Percentiles rank a stretch among this genome's conserved stretches.
phyloP scores from a whole-genome alignment of 192 early-diverging fungal species.

The Backusella australiensis region DNA sequence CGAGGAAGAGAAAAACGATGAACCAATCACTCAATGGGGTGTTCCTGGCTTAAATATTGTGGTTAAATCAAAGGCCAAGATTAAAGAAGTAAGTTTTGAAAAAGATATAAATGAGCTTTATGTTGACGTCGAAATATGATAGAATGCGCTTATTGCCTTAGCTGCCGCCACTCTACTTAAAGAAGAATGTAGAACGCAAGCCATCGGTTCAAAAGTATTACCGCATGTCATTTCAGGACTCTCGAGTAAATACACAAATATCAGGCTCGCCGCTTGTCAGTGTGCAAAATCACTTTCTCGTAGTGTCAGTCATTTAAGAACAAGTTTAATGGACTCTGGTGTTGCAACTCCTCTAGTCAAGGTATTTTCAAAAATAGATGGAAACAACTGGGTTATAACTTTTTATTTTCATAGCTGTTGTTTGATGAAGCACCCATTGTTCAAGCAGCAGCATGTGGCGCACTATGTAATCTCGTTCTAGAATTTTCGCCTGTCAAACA shows the following conservation, averaged over 20 bases:
- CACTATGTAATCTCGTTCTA: slow-evolving; percentile 82
- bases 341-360: slow-evolving; percentile 66
- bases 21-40: slow-evolving; percentile 24
- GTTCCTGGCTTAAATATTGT: slow-evolving; percentile 25
- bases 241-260: slow-evolving; percentile 48
- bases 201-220: slow-evolving; percentile 77
- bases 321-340: slow-evolving; percentile 75
- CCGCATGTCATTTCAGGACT: slow-evolving; percentile 69
- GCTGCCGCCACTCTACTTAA: slow-evolving; percentile 66
- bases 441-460: slow-evolving; percentile 67
- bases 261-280: slow-evolving; percentile 77
- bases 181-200: slow-evolving; percentile 72
- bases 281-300: slow-evolving; percentile 77
- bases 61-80: slow-evolving; percentile 47
- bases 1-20: slow-evolving; percentile 21
- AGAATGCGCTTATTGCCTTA: slow-evolving; percentile 69
- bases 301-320: slow-evolving; percentile 72
- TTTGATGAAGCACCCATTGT: slow-evolving; percentile 59
- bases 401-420: slow-evolving; percentile 41
- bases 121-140: not conserved
- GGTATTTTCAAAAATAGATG: slow-evolving; percentile 26
- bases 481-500: slow-evolving; percentile 82
- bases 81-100: slow-evolving; percentile 52
- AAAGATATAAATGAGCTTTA: not conserved
- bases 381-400: not conserved